A percentile compares a stretch with the other conserved stretches of the same genome.
Evolutionary conservation across 257 asterid species (phyloP).

Genomic region (Primulina tabacum): DNA sequence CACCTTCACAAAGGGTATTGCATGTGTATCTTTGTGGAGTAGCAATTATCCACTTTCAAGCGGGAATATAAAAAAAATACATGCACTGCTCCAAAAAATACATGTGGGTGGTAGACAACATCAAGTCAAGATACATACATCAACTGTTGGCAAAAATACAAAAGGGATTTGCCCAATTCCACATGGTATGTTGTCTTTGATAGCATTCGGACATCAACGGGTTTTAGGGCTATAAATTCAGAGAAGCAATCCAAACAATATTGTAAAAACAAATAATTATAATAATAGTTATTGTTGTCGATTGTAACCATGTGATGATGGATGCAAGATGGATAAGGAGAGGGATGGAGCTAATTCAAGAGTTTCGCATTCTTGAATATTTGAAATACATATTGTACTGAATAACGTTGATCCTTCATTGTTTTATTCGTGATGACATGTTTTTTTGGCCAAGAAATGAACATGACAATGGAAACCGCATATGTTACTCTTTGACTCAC

Average conservation of each 20-base stretch:
- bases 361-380: not conserved
- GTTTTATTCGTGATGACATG: not conserved
- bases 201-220: conserved; percentile 2
- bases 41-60: not conserved
- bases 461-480: too few relatives aligned
- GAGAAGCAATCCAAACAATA: conserved; percentile 7
- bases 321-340: not conserved
- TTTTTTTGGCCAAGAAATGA: not conserved
- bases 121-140: conserved; percentile 18
- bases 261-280: not conserved
- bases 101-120: conserved; percentile 26
- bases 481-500: too few relatives aligned
- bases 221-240: conserved; percentile 2
- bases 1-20: too few relatives aligned
- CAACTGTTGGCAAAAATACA: conserved; percentile 18
- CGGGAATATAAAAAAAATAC: not conserved
- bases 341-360: not conserved
- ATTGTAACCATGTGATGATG: not conserved
- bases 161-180: conserved; percentile 27
- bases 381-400: not conserved
- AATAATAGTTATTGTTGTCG: not conserved
- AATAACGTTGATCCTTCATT: not conserved
- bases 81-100: not conserved
- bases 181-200: conserved; percentile 32
- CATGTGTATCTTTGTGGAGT: too few relatives aligned